phyloP scores from a whole-genome alignment of 2,329 filamentous ascomycete species.

The Exophiala aquamarina region DNA sequence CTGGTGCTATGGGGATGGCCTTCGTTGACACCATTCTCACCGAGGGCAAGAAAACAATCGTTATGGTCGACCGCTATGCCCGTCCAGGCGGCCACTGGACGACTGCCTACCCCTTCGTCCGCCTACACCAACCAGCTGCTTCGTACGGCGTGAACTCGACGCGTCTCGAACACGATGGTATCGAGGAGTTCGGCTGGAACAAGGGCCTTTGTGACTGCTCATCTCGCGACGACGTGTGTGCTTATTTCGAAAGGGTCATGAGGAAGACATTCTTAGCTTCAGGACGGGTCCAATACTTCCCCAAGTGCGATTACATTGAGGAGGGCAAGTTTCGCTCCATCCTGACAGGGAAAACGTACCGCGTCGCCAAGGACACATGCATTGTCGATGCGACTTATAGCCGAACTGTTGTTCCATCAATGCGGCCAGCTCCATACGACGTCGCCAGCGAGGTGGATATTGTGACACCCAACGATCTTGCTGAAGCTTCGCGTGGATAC shows the following conservation, averaged over 20 bases:
- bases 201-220: slow-evolving; percentile 3
- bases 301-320: slow-evolving; percentile 5
- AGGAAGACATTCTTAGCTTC: slow-evolving; percentile 7
- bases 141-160: slow-evolving; percentile 10
- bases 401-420: slow-evolving; percentile 7
- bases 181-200: slow-evolving; percentile 9
- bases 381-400: slow-evolving; percentile 11
- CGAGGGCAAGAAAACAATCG: slow-evolving; percentile 4
- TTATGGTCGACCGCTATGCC: slow-evolving; percentile 11
- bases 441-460: slow-evolving; percentile 5
- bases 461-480: slow-evolving; percentile 7
- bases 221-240: slow-evolving; percentile 8
- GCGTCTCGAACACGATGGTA: slow-evolving; percentile 4
- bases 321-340: slow-evolving; percentile 8
- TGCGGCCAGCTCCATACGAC: slow-evolving; percentile 7
- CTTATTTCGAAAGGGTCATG: slow-evolving; percentile 9
- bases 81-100: slow-evolving; percentile 10
- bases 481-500: slow-evolving; percentile 3
- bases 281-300: slow-evolving; percentile 7
- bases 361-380: slow-evolving; percentile 4
- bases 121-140: slow-evolving; percentile 6
- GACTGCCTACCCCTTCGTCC: slow-evolving; percentile 10
- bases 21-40: slow-evolving; percentile 12
- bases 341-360: slow-evolving; percentile 8
- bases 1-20: slow-evolving; percentile 12